Percentiles rank a stretch among this genome's conserved stretches.
These are phyloP conservation scores for Annulohypoxylon moriforme DNA, from an alignment of 495 filamentous ascomycete species.

Conservation along the genomic window DNA sequence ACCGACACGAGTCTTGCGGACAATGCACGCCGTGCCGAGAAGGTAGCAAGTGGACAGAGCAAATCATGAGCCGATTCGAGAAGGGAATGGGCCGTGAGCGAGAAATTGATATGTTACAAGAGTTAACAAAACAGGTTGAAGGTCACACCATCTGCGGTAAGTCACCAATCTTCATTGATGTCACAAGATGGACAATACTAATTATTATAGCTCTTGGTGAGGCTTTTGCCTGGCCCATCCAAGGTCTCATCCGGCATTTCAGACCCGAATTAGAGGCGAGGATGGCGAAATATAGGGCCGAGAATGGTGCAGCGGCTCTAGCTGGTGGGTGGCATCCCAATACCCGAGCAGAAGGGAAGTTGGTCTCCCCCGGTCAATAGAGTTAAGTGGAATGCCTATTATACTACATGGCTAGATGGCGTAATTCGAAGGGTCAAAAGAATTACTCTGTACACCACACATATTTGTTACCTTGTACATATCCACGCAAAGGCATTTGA, in stretches of 20 bases:
- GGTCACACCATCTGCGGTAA: constrained; percentile 96
- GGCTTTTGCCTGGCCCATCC: constrained; percentile 98
- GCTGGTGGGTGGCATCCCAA: constrained; percentile 91
- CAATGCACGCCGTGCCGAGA: constrained; percentile 99
- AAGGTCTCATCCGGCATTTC: constrained; percentile 98
- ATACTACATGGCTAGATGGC: constrained; percentile 33
- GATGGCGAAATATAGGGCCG: constrained; percentile 78
- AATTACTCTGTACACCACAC: constrained; percentile 38
- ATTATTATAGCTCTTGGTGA: constrained; percentile 78
- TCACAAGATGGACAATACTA: constrained; percentile 10
- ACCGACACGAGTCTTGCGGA: constrained; percentile 97
- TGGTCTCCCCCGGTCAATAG: constrained; percentile 90
- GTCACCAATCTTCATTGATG: constrained; percentile 33
- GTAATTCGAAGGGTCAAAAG: constrained; percentile 32
- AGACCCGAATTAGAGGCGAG: constrained; percentile 91
- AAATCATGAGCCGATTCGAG: constrained; percentile 97
- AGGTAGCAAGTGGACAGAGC: constrained; percentile 96
- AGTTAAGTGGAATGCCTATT: constrained; percentile 14
- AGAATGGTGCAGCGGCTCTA: constrained; percentile 72
- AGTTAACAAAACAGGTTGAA: constrained; percentile 98
- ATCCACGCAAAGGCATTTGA: constrained; percentile 25
- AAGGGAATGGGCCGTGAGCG: constrained; percentile 85
- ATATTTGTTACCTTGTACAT: constrained; percentile 38
- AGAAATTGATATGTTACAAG: constrained; percentile 99
- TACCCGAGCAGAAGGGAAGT: constrained; percentile 77